These are phyloP conservation scores for Helotiales sp. DNA, from an alignment of 2,329 filamentous ascomycete genomes.

Conservation along the genomic window DNA sequence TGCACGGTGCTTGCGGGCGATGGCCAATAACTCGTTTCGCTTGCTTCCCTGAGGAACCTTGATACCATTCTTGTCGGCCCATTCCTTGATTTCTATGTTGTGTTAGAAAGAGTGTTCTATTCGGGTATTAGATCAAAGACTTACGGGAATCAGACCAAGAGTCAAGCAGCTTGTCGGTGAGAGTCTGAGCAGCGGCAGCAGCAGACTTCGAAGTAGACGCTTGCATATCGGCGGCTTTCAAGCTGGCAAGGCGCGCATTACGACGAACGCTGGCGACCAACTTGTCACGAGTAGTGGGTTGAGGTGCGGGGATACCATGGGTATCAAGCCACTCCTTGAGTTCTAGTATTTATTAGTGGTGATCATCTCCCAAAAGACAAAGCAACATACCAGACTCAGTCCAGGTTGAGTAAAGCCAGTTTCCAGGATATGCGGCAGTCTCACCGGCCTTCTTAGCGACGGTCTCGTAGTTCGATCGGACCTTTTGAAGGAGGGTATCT, in stretches of 20 bases:
- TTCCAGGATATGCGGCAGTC: slow-evolving; percentile 81
- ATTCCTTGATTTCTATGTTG: slow-evolving; percentile 74
- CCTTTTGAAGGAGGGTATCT: slow-evolving; percentile 75
- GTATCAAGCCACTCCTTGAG: slow-evolving; percentile 92
- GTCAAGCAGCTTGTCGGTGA: slow-evolving; percentile 83
- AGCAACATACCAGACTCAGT: slow-evolving; percentile 60
- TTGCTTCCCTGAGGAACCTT: slow-evolving; percentile 89
- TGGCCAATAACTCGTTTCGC: slow-evolving; percentile 80
- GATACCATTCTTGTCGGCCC: slow-evolving; percentile 87
- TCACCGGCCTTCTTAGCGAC: slow-evolving; percentile 74
- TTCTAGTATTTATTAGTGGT: slow-evolving; percentile 47
- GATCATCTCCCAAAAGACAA: not conserved
- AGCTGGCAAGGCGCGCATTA: slow-evolving; percentile 78
- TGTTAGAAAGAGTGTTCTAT: slow-evolving; percentile 8
- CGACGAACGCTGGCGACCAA: slow-evolving; percentile 87
- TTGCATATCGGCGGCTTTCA: slow-evolving; percentile 63
- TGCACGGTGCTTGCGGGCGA: slow-evolving; percentile 85
- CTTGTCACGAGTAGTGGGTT: slow-evolving; percentile 81
- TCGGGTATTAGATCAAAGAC: not conserved
- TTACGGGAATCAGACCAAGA: slow-evolving; percentile 77
- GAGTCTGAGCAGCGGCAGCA: slow-evolving; percentile 67
- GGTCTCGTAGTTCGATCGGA: slow-evolving; percentile 78
- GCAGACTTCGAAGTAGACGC: slow-evolving; percentile 64
- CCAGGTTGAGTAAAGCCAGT: slow-evolving; percentile 94
- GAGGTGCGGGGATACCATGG: slow-evolving; percentile 81